Evolutionary conservation across 495 filamentous ascomycete genomes (phyloP).

Genomic region (Neurospora tetraspora): DNA sequence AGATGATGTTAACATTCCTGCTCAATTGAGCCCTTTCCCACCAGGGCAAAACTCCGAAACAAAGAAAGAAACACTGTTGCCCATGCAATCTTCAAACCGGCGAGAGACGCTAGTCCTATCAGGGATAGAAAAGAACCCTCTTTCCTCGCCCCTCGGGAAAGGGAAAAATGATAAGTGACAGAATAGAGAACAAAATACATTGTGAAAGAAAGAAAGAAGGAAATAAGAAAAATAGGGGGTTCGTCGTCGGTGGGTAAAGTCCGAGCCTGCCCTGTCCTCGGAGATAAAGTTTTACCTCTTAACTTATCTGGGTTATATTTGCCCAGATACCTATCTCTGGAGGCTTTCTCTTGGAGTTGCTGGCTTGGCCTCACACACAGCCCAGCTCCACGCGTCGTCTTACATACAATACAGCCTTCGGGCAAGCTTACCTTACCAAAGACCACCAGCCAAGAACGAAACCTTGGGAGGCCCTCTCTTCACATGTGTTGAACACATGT

Average conservation of each 20-base stretch:
- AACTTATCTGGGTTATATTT: neutral
- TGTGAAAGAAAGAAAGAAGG: neutral
- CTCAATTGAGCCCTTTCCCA: neutral
- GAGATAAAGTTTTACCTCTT: neutral
- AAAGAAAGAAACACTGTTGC: neutral
- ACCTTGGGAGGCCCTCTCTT: neutral
- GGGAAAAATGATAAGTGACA: neutral
- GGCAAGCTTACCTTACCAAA: neutral
- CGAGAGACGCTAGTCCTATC: neutral
- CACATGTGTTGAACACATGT: neutral
- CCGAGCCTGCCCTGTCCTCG: neutral
- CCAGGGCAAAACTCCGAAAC: neutral
- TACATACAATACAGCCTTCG: neutral
- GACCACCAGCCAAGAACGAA: neutral
- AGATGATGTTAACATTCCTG: neutral
- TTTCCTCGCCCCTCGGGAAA: neutral
- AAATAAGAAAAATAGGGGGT: neutral
- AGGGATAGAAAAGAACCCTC: neutral
- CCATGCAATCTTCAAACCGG: neutral
- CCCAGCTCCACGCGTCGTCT: neutral
- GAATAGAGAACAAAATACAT: neutral
- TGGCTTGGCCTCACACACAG: neutral
- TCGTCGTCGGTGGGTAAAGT: neutral
- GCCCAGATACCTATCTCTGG: neutral
- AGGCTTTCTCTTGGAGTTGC: neutral